Conservation (phyloP, 2,329 filamentous ascomycete species). For the Pleomassaria siparia region DNA sequence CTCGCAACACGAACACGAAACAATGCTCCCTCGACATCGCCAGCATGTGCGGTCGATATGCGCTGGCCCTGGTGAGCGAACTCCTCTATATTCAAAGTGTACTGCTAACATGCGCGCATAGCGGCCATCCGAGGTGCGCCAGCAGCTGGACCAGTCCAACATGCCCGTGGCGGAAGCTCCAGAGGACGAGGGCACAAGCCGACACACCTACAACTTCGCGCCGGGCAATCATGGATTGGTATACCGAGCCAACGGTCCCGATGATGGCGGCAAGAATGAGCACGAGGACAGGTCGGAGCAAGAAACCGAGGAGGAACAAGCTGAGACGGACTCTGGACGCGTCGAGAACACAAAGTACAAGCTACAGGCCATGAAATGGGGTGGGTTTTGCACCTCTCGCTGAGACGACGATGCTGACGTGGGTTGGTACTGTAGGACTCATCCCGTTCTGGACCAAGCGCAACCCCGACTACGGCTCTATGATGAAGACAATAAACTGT, state of each 20-base stretch:
- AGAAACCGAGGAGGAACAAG: constrained; percentile 12
- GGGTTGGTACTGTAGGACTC: constrained; percentile 53
- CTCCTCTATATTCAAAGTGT: not conserved
- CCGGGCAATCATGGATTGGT: constrained; percentile 84
- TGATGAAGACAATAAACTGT: constrained; percentile 93
- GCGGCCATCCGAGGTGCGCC: constrained; percentile 76
- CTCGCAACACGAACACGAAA: constrained; percentile 7
- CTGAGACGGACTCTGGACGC: constrained; percentile 19
- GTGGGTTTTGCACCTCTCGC: constrained; percentile 25
- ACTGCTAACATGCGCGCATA: constrained; percentile 41
- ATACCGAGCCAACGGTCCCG: constrained; percentile 73
- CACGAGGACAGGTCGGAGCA: constrained; percentile 13
- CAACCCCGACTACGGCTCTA: constrained; percentile 72
- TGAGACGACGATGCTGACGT: constrained; percentile 15
- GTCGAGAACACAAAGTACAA: constrained; percentile 64
- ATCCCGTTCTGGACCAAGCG: constrained; percentile 92
- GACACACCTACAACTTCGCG: constrained; percentile 89
- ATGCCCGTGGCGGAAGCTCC: constrained; percentile 74
- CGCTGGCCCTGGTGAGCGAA: constrained; percentile 59
- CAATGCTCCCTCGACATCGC: constrained; percentile 20
- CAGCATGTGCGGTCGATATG: constrained; percentile 70
- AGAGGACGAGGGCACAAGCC: constrained; percentile 65
- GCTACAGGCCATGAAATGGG: constrained; percentile 95
- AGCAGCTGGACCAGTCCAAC: constrained; percentile 70
- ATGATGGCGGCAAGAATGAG: constrained; percentile 51